Base-by-base conservation (phyloP, 1,284 basidiomycete genomes). In the Cutaneotrichosporon curvatum region DNA sequence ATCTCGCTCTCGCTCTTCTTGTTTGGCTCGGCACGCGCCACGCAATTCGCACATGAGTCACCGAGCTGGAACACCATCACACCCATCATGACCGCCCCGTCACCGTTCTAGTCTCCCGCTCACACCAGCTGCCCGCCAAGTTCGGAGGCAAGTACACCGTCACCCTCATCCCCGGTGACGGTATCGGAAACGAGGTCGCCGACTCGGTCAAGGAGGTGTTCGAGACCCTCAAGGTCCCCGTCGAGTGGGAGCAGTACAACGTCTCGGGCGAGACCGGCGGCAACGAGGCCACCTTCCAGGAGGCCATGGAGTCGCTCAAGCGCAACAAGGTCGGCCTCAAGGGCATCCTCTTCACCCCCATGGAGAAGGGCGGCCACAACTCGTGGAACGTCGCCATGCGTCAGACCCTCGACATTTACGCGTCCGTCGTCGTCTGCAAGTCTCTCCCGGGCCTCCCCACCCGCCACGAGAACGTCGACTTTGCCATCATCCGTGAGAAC, bases 331-430 rank as follows among this genome's bases (percentile, higher is more conserved):
- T 99, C 56, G 95, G 95, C 57, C 81, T 99, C 63, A 99, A 99
- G 79, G 95, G 95, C 65, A 97, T 98, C 62, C 85, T 98, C 56
- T 97, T 94, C 78, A 99, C 95, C 39, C 95, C 94, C 59, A 91
- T 95, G 66, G 95, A 92, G 48, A 86, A 89, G 69, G 83, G 83
- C 31, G 92, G 91, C 21, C 95, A 98, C 76, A 92, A 95, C 65
- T 97, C 92, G 54, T 98, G 95, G 95, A 99, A 99, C 73, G 94
- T 99, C 51, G 95, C 95, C 57, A 96, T 99, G 89, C 87, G 95
- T 63, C 94, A 97, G 73, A 87, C 94, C 69, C 85, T 98, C 62
- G 94, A 98, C 75, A 98, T 99, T 62, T 99, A 97, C 74, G 94
- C 95, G 35, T 96, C 92, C 20, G 87, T 98, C 61, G 90, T 95